phyloP scores from a whole-genome alignment of 78 protist species.

The Creolimax fragrantissima region DNA sequence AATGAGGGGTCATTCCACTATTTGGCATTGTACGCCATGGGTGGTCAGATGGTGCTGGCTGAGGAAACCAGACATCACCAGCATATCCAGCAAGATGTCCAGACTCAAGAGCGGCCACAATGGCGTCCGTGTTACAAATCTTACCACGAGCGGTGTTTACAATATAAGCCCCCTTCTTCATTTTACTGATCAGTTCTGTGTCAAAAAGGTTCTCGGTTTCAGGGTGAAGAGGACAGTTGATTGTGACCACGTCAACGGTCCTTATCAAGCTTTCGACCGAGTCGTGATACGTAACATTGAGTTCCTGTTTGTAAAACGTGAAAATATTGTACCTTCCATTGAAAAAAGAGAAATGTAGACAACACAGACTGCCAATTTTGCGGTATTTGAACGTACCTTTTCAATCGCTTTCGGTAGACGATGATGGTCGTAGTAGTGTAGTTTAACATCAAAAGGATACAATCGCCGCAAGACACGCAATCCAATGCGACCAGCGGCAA shows the following conservation, averaged over 20 bases:
- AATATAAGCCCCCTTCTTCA: constrained; percentile 37
- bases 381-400: constrained; percentile 4
- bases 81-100: constrained; percentile 46
- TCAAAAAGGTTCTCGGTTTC: constrained; percentile 37
- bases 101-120: constrained; percentile 17
- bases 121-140: constrained; percentile 26
- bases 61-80: constrained; percentile 49
- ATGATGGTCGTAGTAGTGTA: constrained; percentile 25
- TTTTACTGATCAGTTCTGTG: constrained; percentile 7
- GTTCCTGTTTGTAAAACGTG: neutral
- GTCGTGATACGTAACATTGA: neutral
- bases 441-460: constrained; percentile 31
- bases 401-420: constrained; percentile 18
- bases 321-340: neutral
- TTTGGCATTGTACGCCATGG: constrained; percentile 43
- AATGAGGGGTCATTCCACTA: constrained; percentile 38
- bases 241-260: constrained; percentile 33
- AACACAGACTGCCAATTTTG: neutral
- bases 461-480: constrained; percentile 24
- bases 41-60: constrained; percentile 32
- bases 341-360: neutral
- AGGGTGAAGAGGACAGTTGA: constrained; percentile 44
- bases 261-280: constrained; percentile 24
- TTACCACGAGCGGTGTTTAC: constrained; percentile 46
- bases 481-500: constrained; percentile 48